Base-by-base conservation (phyloP, 768 basidiomycete genomes). In the Tulasnella sp. region DNA sequence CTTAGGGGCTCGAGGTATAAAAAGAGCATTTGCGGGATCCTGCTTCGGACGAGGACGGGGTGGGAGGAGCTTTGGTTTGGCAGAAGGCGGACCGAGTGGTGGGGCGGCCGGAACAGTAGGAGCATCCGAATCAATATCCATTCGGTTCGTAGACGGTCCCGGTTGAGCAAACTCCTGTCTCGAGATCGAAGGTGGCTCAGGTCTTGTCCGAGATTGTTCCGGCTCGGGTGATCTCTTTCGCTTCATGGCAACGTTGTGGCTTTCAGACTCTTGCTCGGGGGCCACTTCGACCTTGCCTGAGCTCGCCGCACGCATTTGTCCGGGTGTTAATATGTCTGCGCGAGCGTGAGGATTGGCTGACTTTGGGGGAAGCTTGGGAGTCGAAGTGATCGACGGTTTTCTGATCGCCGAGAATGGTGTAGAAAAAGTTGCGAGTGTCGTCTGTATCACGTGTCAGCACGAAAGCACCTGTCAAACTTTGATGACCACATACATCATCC, bases 1-100 rank as follows among this genome's bases (percentile, higher is more conserved):
- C 19, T 65, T 72, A 8, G 47, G 64, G 19, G 67, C 63, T 77
- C 86, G 87, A 66, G 89, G 89, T 72, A 90, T 89, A 77, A 90
- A 90, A 71, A 90, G 78, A 19, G 77, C 79, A 19, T 75, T 80
- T n/a, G 73, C 78, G 0, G 79, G 74, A 59, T 75, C 77, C 8
- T 26, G 69, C 1, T 76, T 72, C 72, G 75, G 75, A 40, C 69
- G 75, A 71, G 77, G 72, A 29, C 76, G 76, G 1, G 19, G 64
- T 35, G 69, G 26, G 8, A 29, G 22, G 19, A 29, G 2, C 52
- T 29, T 59, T 9, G 52, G 41, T 70, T 70, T 70, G 1, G 52
- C 52, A 12, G 52, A 1, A 29, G 52, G 34, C 4, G 64, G 64
- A 1, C 40, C 64, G 29, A n/a, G 64, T 32, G 32, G 29, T 35